Evolutionary conservation across 2,329 filamentous ascomycete genomes (phyloP).

Genomic region (Ascochyta rabiei): DNA sequence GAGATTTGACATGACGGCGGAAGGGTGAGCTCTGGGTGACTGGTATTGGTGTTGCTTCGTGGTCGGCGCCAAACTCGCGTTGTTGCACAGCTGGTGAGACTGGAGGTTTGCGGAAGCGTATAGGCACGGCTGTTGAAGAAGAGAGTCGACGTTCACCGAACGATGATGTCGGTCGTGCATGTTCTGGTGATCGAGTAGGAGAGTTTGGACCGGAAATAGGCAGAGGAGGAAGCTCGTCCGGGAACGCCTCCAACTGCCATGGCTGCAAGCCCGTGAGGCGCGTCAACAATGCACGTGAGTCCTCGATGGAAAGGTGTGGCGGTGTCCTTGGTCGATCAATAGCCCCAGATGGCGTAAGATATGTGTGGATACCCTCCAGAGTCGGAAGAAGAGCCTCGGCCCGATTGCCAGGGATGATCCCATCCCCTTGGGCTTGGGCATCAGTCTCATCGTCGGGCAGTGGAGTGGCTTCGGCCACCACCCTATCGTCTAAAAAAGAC

Average conservation of each 20-base stretch:
- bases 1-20: slow-evolving; percentile 53
- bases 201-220: slow-evolving; percentile 42
- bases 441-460: slow-evolving; percentile 50
- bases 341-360: slow-evolving; percentile 24
- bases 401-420: slow-evolving; percentile 42
- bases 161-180: slow-evolving; percentile 22
- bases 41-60: slow-evolving; percentile 29
- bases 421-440: slow-evolving; percentile 28
- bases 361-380: slow-evolving; percentile 31
- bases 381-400: slow-evolving; percentile 39
- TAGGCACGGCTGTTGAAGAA: slow-evolving; percentile 59
- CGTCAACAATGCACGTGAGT: slow-evolving; percentile 41
- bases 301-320: slow-evolving; percentile 38
- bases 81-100: slow-evolving; percentile 50
- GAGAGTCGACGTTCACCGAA: slow-evolving; percentile 34
- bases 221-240: slow-evolving; percentile 43
- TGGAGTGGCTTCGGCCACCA: slow-evolving; percentile 59
- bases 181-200: slow-evolving; percentile 34
- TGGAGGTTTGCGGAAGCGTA: slow-evolving; percentile 59
- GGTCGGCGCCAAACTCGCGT: slow-evolving; percentile 50
- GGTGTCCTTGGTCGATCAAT: slow-evolving; percentile 40
- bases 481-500: slow-evolving; percentile 70
- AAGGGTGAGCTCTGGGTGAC: slow-evolving; percentile 51
- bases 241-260: slow-evolving; percentile 44
- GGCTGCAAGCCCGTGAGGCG: slow-evolving; percentile 45